Base-by-base conservation (phyloP, 805 yeast species). In the Limtongia smithiae region DNA sequence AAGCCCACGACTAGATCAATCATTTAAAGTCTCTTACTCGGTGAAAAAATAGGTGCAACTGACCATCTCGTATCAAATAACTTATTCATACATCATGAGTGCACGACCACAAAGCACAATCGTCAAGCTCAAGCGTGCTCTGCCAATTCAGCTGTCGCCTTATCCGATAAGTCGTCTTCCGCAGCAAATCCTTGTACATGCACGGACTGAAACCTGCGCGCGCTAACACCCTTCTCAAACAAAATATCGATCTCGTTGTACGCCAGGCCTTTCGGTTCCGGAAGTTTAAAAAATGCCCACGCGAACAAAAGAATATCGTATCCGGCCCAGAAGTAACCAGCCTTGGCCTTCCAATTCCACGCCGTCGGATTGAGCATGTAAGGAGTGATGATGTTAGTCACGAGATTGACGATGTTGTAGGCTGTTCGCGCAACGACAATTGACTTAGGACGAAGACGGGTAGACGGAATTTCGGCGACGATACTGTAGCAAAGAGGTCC, bases 211-310 rank as follows among this genome's bases (percentile, higher is more conserved):
- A 62, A 57, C 49, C 64, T 56, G 41, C 66, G 56, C 15, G 68
- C 62, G 7, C 65, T 52, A 45, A 58, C 58, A 41, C 59, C 54
- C 55, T 58, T 50, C 42, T 50, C 69, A 65, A 80, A 81, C 68
- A 81, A 65, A 45, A 68, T 66, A 64, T 80, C 85, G 60, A 81
- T 67, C 60, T 81, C 85, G 42, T 79, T 81, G 60, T 70, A 79
- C 0, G 84, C 77, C 63, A 81, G 71, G 41, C 73, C 74, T 56
- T 70, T 70, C 24, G 83, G 76, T 63, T 81, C 86, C 8, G 86
- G 85, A 42, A 80, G 67, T 43, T 76, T 73, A 63, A 77, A 74
- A 63, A 66, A 73, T 31, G 70, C 65, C 78, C 79, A 77, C 32
- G 66, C 54, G 6, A 71, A 17, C n/a, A 68, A 57, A 11, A 65